Evolutionary conservation across 768 basidiomycete genomes (phyloP).

Genomic region (Cystofilobasidium ferigula): DNA sequence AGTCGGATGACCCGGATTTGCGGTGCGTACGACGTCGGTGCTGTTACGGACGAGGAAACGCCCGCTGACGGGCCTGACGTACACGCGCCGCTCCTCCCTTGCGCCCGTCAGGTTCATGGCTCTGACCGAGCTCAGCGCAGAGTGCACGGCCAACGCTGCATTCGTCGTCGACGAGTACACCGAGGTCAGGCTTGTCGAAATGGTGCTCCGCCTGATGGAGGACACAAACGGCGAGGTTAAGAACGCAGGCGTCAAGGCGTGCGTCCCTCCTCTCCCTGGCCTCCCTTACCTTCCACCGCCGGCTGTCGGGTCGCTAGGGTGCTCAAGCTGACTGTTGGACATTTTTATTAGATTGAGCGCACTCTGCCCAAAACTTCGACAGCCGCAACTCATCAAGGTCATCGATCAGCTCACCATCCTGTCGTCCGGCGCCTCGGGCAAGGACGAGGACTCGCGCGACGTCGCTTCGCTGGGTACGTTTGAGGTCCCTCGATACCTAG

Average conservation of each 20-base stretch:
- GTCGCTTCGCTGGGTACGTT: constrained; percentile 74
- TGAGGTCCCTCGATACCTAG: not conserved
- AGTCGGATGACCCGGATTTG: constrained; percentile 25
- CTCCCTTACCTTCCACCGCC: not conserved
- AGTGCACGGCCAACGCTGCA: constrained; percentile 48
- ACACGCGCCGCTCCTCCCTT: not conserved
- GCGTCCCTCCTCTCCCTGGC: constrained; percentile 30
- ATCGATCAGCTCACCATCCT: constrained; percentile 82
- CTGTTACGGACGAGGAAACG: not conserved
- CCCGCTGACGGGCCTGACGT: not conserved
- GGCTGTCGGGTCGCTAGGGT: not conserved
- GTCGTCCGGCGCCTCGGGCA: constrained; percentile 49
- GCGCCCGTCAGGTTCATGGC: constrained; percentile 72
- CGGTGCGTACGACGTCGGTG: not conserved
- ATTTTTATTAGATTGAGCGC: not conserved
- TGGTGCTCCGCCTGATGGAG: constrained; percentile 74
- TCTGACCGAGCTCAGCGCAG: constrained; percentile 80
- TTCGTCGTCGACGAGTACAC: constrained; percentile 74
- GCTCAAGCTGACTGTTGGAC: not conserved
- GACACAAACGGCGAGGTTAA: constrained; percentile 98
- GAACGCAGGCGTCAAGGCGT: constrained; percentile 95
- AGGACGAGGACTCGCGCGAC: constrained; percentile 87
- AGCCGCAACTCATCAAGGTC: constrained; percentile 68
- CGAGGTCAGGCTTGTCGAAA: constrained; percentile 71
- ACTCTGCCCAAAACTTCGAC: constrained; percentile 45